Conservation (phyloP, 768 basidiomycete species). For the Hygrophoropsis aurantiaca region DNA sequence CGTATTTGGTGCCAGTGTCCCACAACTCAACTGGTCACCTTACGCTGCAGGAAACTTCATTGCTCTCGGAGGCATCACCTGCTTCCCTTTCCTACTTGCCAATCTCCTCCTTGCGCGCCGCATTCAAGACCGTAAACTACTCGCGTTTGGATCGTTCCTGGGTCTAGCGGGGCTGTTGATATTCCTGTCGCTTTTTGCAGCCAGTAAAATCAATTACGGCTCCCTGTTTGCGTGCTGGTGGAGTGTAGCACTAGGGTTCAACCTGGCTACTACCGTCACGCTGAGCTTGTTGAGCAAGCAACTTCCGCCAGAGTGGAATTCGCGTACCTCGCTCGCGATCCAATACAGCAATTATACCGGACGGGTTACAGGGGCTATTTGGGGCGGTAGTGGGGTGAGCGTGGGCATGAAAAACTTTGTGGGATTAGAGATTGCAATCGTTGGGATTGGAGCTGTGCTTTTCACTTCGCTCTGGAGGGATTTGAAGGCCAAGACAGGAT, state of each 20-base stretch:
- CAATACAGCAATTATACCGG: constrained; percentile 71
- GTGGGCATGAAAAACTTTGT: constrained; percentile 60
- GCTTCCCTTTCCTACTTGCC: constrained; percentile 65
- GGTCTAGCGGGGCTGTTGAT: constrained; percentile 54
- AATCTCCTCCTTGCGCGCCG: constrained; percentile 59
- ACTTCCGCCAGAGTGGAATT: constrained; percentile 62
- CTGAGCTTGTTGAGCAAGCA: constrained; percentile 68
- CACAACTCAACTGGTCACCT: constrained; percentile 53
- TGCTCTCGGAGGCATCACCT: constrained; percentile 59
- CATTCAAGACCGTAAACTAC: constrained; percentile 59
- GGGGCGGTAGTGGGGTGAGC: constrained; percentile 60
- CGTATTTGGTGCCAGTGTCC: constrained; percentile 47
- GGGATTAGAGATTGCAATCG: constrained; percentile 58
- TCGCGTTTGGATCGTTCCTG: constrained; percentile 50
- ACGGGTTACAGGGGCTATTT: constrained; percentile 64
- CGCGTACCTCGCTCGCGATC: constrained; percentile 52
- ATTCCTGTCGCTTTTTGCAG: constrained; percentile 45
- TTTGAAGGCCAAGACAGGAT: constrained; percentile 66
- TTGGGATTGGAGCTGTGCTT: constrained; percentile 56
- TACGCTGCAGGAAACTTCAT: constrained; percentile 70
- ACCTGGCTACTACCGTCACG: constrained; percentile 69
- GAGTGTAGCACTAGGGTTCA: constrained; percentile 69
- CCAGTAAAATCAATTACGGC: constrained; percentile 43
- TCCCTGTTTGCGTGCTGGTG: constrained; percentile 44
- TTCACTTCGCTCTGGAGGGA: constrained; percentile 59